Percentiles rank a stretch among this genome's conserved stretches.
Conservation (phyloP, 1,284 basidiomycete genomes). For the Mycena sp. region DNA sequence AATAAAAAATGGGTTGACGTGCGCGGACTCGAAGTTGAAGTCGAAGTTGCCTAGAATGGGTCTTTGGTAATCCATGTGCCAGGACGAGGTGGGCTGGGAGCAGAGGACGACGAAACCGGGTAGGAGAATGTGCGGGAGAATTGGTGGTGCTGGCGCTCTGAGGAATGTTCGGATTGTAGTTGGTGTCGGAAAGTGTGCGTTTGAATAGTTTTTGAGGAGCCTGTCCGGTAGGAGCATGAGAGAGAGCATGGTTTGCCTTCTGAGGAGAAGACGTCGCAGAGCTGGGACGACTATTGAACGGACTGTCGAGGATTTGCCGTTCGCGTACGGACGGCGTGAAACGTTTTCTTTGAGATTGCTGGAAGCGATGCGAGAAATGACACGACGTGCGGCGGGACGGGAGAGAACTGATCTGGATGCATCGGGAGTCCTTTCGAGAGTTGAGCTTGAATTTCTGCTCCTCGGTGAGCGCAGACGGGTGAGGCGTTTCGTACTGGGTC, state of each 20-base stretch:
- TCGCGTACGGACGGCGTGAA: not conserved
- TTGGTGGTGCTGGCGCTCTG: slow-evolving; percentile 37
- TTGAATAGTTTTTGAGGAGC: slow-evolving; percentile 22
- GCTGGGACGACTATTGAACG: slow-evolving; percentile 50
- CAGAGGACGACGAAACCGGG: slow-evolving; percentile 42
- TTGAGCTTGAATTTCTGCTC: slow-evolving; percentile 26
- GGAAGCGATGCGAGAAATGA: slow-evolving; percentile 55
- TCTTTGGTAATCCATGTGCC: slow-evolving; percentile 16
- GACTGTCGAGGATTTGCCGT: slow-evolving; percentile 29
- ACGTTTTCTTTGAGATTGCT: slow-evolving; percentile 58
- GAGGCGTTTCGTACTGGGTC: slow-evolving; percentile 25
- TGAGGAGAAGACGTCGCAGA: slow-evolving; percentile 54
- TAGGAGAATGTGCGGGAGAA: slow-evolving; percentile 35
- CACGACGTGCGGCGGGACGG: slow-evolving; percentile 53
- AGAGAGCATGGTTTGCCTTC: not conserved
- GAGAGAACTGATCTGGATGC: slow-evolving; percentile 49
- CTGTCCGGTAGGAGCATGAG: not conserved
- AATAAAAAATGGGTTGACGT: slow-evolving; percentile 17
- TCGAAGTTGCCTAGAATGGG: slow-evolving; percentile 1
- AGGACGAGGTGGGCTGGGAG: slow-evolving; percentile 34
- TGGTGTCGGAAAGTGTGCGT: slow-evolving; percentile 40
- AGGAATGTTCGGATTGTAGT: slow-evolving; percentile 37
- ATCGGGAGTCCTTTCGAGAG: slow-evolving; percentile 24
- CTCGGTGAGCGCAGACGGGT: slow-evolving; percentile 22
- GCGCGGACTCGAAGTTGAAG: slow-evolving; percentile 13